Conservation (phyloP, 148 eudicot genomes). For the Fagopyrum tataricum region DNA sequence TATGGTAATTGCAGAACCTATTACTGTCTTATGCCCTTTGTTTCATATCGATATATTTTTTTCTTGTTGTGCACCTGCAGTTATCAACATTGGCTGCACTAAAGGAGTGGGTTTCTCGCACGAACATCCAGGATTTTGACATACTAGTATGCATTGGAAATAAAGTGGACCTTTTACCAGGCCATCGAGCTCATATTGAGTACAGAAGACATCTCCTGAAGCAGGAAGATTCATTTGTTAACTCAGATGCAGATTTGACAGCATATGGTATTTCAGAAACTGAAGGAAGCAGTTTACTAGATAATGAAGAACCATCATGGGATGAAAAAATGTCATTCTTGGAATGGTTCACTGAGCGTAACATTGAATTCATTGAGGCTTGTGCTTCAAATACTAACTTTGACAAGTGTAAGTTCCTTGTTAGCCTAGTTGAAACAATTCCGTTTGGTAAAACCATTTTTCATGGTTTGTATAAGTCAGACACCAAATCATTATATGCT, state of each 20-base stretch:
- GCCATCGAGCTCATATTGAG: slow-evolving; percentile 80
- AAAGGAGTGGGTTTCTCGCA: slow-evolving; percentile 70
- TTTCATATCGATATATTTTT: not conserved
- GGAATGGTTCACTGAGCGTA: slow-evolving; percentile 79
- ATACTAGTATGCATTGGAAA: slow-evolving; percentile 85
- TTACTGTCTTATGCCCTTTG: not conserved
- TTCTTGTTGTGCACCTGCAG: slow-evolving; percentile 32
- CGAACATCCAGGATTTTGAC: slow-evolving; percentile 71
- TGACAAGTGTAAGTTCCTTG: slow-evolving; percentile 63
- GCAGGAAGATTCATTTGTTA: slow-evolving; percentile 32
- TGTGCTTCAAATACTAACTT: slow-evolving; percentile 84
- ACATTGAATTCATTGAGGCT: slow-evolving; percentile 82
- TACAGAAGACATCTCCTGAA: slow-evolving; percentile 58
- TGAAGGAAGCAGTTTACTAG: slow-evolving; percentile 79
- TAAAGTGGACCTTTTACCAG: slow-evolving; percentile 91
- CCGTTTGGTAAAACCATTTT: not conserved
- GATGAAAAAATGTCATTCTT: slow-evolving; percentile 58
- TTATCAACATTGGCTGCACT: slow-evolving; percentile 65
- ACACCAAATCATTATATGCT: not conserved
- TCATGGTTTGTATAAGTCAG: not conserved
- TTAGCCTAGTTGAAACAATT: not conserved
- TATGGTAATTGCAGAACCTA: not conserved
- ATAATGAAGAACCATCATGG: slow-evolving; percentile 46
- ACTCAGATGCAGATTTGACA: slow-evolving; percentile 29
- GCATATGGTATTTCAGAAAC: slow-evolving; percentile 80